These are phyloP conservation scores for Xylaria digitata DNA, from an alignment of 2,329 filamentous ascomycete species.

Conservation along the genomic window DNA sequence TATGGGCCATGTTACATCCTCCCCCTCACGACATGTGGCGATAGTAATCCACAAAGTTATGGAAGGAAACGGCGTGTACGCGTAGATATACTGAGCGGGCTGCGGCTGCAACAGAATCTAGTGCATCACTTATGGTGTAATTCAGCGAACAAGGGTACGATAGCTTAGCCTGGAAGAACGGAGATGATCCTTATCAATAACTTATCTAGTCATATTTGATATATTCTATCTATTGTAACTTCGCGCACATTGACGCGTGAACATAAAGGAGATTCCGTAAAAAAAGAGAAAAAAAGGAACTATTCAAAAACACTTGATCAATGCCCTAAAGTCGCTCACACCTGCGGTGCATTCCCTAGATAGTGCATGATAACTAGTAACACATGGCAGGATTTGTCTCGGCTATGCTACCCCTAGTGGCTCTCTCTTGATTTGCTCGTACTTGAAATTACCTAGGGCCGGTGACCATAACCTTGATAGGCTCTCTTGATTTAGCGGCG, in stretches of 20 bases:
- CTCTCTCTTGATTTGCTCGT: not conserved
- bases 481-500: conserved; percentile 22
- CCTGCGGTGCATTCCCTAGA: not conserved
- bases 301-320: not conserved
- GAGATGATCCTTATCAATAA: not conserved
- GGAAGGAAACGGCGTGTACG: not conserved
- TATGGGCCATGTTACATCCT: not conserved
- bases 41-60: not conserved
- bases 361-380: not conserved
- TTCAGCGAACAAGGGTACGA: not conserved
- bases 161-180: too few relatives aligned
- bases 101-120: not conserved
- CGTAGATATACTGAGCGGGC: not conserved
- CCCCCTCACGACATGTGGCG: not conserved
- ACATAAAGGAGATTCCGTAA: too few relatives aligned
- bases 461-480: conserved; percentile 28
- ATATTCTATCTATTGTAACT: not conserved
- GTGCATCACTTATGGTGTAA: not conserved
- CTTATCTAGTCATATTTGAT: not conserved
- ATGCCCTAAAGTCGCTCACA: not conserved
- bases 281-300: too few relatives aligned
- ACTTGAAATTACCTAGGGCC: conserved; percentile 11
- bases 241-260: not conserved
- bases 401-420: too few relatives aligned
- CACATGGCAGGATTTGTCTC: not conserved